Percentiles rank a stretch among this genome's conserved stretches.
These are phyloP conservation scores for Millerozyma miso DNA, from an alignment of 805 yeast genomes.

Conservation along the genomic window DNA sequence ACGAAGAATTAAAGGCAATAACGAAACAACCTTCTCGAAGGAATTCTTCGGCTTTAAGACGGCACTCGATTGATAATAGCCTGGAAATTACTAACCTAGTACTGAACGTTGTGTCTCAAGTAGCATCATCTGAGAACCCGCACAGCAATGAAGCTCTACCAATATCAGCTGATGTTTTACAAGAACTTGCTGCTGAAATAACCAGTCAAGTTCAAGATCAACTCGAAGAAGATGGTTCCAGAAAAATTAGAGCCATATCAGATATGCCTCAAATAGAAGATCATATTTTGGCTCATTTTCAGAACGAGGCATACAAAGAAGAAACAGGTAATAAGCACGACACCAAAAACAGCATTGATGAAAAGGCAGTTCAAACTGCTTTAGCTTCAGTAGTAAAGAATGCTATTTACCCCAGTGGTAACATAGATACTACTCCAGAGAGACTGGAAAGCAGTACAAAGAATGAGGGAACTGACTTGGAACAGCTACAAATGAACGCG, in stretches of 20 bases:
- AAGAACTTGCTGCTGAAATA: conserved; percentile 27
- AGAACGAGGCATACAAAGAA: conserved; percentile 27
- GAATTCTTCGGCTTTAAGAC: not conserved
- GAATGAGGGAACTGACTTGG: conserved; percentile 41
- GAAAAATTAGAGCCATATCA: conserved; percentile 6
- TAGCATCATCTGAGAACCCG: conserved; percentile 11
- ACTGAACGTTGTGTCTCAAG: conserved; percentile 21
- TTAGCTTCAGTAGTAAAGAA: conserved; percentile 53
- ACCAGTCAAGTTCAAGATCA: conserved; percentile 28
- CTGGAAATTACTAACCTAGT: conserved; percentile 21
- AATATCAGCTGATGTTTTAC: conserved; percentile 20
- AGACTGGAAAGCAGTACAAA: not conserved
- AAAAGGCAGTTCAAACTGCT: conserved; percentile 41
- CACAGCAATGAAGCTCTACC: conserved; percentile 4
- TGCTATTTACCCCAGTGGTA: conserved; percentile 23
- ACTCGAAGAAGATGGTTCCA: conserved; percentile 13
- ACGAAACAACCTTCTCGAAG: not conserved
- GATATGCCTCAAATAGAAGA: conserved; percentile 34
- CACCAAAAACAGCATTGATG: conserved; percentile 1
- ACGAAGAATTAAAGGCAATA: not conserved
- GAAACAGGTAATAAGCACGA: conserved; percentile 7
- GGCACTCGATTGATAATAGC: not conserved
- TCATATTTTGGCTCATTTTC: conserved; percentile 32
- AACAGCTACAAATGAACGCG: conserved; percentile 55
- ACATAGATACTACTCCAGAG: conserved; percentile 3